These are phyloP conservation scores for Globisporangium cederbergense DNA, from an alignment of 352 stramenopile species.

Conservation along the genomic window DNA sequence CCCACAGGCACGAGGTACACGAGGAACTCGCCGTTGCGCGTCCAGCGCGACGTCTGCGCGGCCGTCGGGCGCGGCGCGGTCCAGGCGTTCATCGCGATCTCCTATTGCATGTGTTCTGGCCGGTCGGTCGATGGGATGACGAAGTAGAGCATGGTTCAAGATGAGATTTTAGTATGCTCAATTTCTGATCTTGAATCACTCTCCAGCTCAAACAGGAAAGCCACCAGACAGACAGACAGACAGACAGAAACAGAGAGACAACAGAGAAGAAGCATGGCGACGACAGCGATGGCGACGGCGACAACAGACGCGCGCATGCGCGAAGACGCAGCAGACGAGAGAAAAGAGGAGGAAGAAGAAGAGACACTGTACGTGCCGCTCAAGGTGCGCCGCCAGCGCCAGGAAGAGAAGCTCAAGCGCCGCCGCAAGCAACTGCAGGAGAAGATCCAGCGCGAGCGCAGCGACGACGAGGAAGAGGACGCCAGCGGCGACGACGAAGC, in stretches of 20 bases:
- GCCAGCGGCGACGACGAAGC: constrained; percentile 1
- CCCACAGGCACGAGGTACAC: constrained; percentile 82
- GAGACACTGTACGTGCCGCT: constrained; percentile 77
- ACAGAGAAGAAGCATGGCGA: background rate
- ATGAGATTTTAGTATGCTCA: too few relatives aligned
- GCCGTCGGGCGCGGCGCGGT: constrained; percentile 26
- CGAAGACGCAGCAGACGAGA: constrained; percentile 4
- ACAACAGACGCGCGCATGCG: constrained; percentile 11
- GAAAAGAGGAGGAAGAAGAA: constrained; percentile 14
- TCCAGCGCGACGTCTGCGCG: constrained; percentile 42
- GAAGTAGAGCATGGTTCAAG: too few relatives aligned
- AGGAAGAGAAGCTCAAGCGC: constrained; percentile 61
- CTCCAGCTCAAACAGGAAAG: background rate
- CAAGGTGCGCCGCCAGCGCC: constrained; percentile 64
- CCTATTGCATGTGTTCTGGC: background rate
- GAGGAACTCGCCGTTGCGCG: constrained; percentile 65
- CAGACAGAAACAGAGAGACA: background rate
- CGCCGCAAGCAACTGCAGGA: constrained; percentile 52
- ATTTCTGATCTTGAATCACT: too few relatives aligned
- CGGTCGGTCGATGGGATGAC: too few relatives aligned
- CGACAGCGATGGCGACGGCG: background rate
- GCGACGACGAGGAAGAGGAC: constrained; percentile 26
- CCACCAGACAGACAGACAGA: background rate
- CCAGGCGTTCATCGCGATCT: constrained; percentile 28
- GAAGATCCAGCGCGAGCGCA: constrained; percentile 40